Conservation (phyloP, 2,329 filamentous ascomycete genomes). For the Ceratocystis smalleyi region DNA sequence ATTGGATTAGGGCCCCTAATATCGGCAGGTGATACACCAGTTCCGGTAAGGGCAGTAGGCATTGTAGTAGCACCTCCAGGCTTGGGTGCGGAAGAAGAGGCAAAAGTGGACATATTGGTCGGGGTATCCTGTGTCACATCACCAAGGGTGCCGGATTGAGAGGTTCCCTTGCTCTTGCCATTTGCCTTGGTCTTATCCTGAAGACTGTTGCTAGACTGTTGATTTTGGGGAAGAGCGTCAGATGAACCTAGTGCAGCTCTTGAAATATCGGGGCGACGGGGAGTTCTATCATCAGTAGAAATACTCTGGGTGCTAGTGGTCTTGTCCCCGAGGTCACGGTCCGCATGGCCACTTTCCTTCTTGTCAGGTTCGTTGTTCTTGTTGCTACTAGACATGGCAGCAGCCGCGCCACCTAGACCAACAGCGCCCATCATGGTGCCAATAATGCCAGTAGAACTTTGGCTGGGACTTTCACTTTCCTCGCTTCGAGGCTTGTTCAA, state of each 20-base stretch:
- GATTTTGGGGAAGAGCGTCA: background rate
- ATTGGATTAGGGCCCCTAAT: background rate
- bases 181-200: background rate
- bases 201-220: background rate
- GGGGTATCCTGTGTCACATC: background rate
- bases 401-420: conserved; percentile 12
- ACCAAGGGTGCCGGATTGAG: background rate
- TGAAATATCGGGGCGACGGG: background rate
- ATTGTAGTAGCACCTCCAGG: background rate
- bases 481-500: background rate
- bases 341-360: background rate
- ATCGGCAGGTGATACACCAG: background rate
- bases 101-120: background rate
- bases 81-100: background rate
- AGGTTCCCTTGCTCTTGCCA: too few relatives aligned
- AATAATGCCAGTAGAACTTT: conserved; percentile 6
- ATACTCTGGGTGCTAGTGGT: background rate
- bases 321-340: background rate
- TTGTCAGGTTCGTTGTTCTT: background rate
- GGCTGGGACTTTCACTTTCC: background rate
- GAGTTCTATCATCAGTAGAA: background rate
- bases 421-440: conserved; percentile 13
- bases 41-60: background rate
- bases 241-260: background rate
- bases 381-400: conserved; percentile 4